Percentiles rank a stretch among this genome's conserved stretches.
Evolutionary conservation across 2,329 filamentous ascomycete genomes (phyloP).

Genomic region (Calonectria pauciramosa): DNA sequence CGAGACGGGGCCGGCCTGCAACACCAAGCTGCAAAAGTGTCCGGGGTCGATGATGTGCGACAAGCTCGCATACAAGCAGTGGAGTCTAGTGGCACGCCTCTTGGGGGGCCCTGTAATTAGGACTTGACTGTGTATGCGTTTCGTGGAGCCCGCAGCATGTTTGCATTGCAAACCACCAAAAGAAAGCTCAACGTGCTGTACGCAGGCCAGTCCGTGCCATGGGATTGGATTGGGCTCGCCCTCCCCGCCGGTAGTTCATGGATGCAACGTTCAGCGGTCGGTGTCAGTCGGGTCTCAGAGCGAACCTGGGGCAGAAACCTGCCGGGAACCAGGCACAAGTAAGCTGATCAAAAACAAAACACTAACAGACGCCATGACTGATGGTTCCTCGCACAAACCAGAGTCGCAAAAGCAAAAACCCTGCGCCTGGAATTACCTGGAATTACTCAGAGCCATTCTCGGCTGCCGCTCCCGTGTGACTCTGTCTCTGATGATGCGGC

Average conservation of each 20-base stretch:
- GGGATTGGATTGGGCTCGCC: background rate
- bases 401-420: background rate
- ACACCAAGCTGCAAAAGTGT: conserved; percentile 8
- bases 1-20: conserved; percentile 1
- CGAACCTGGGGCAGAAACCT: conserved; percentile 13
- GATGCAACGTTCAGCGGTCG: background rate
- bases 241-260: background rate
- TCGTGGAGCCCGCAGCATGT: background rate
- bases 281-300: conserved; percentile 30
- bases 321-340: conserved; percentile 21
- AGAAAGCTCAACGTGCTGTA: conserved; percentile 1
- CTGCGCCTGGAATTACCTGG: background rate
- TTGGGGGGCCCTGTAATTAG: conserved; percentile 3
- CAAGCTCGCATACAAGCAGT: conserved; percentile 16
- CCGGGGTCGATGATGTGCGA: conserved; percentile 27
- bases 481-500: background rate
- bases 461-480: background rate
- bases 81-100: background rate
- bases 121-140: background rate
- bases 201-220: background rate
- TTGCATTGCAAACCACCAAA: conserved; percentile 4
- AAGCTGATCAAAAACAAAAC: conserved; percentile 35
- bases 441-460: background rate
- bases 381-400: background rate
- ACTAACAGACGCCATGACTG: background rate